These are phyloP conservation scores for Scorias spongiosa DNA, from an alignment of 2,329 filamentous ascomycete genomes.

Conservation along the genomic window DNA sequence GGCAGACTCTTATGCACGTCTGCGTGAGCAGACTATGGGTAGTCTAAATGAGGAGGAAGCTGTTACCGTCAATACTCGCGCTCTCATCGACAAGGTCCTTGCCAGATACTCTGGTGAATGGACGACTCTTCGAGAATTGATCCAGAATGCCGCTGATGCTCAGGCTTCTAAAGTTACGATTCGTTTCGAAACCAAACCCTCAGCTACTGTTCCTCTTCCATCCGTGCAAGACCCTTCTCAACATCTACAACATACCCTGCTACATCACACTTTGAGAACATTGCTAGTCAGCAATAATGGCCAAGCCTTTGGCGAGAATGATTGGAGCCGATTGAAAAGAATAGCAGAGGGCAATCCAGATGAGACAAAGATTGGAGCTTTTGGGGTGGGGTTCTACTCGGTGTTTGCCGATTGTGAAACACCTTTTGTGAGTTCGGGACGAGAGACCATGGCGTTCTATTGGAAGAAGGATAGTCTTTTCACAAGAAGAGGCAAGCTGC, in stretches of 20 bases:
- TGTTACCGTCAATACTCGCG: constrained; percentile 92
- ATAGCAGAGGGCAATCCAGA: constrained; percentile 99
- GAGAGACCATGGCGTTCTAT: constrained; percentile 93
- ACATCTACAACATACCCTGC: constrained; percentile 65
- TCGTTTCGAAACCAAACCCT: constrained; percentile 82
- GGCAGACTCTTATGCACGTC: constrained; percentile 8
- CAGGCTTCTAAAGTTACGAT: constrained; percentile 80
- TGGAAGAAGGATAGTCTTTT: constrained; percentile 98
- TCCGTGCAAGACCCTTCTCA: constrained; percentile 51
- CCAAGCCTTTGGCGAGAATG: constrained; percentile 69
- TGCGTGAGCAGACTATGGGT: constrained; percentile 75
- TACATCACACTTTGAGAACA: constrained; percentile 72
- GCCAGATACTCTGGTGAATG: constrained; percentile 95
- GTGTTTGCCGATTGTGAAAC: constrained; percentile 98
- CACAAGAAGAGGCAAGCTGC: constrained; percentile 46
- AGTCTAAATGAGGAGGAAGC: constrained; percentile 87
- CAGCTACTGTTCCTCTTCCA: constrained; percentile 57
- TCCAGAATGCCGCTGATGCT: constrained; percentile 97
- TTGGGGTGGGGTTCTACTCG: constrained; percentile 96
- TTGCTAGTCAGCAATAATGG: constrained; percentile 91
- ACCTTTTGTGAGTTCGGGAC: constrained; percentile 86
- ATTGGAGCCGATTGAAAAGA: constrained; percentile 85
- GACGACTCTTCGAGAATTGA: constrained; percentile 73
- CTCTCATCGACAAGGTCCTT: constrained; percentile 92
- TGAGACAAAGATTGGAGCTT: constrained; percentile 97